Percentiles rank a stretch among this genome's conserved stretches.
These are phyloP conservation scores for Pseudomassariella vexata DNA, from an alignment of 2,329 filamentous ascomycete species.

Conservation along the genomic window DNA sequence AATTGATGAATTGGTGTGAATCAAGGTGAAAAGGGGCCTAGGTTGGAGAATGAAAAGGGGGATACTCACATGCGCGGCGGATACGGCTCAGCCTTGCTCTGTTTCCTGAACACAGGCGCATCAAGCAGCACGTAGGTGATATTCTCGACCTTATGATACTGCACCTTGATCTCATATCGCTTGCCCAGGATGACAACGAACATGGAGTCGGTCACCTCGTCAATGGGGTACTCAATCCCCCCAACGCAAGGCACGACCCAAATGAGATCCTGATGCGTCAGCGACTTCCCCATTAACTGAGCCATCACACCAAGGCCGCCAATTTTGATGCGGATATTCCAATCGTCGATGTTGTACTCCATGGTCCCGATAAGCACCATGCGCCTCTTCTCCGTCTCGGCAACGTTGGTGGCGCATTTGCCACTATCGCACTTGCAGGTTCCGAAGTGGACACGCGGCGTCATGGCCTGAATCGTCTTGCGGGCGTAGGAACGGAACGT, in stretches of 20 bases:
- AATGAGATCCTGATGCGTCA: conserved; percentile 59
- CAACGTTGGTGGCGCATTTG: background rate
- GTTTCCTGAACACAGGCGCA: conserved; percentile 59
- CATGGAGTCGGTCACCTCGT: conserved; percentile 55
- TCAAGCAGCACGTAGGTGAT: conserved; percentile 65
- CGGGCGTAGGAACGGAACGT: background rate
- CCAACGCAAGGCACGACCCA: conserved; percentile 59
- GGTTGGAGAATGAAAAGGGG: no score
- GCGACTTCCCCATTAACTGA: conserved; percentile 62
- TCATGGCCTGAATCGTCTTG: background rate
- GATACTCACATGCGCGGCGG: conserved; percentile 65
- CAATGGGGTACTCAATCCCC: conserved; percentile 57
- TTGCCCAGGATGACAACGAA: conserved; percentile 55
- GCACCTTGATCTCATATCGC: conserved; percentile 55
- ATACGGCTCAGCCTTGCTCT: conserved; percentile 58
- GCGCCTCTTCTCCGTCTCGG: conserved; percentile 26
- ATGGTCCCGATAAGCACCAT: conserved; percentile 64
- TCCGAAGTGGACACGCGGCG: background rate
- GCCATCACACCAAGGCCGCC: conserved; percentile 67
- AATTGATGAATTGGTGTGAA: no score
- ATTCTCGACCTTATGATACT: conserved; percentile 58
- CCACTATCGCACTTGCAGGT: background rate
- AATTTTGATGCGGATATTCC: conserved; percentile 66
- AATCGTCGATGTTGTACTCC: conserved; percentile 68
- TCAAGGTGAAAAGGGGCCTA: no score